Percentiles rank a stretch among this genome's conserved stretches.
Conservation (phyloP, 2,329 filamentous ascomycete genomes). For the Fusarium marasasianum region DNA sequence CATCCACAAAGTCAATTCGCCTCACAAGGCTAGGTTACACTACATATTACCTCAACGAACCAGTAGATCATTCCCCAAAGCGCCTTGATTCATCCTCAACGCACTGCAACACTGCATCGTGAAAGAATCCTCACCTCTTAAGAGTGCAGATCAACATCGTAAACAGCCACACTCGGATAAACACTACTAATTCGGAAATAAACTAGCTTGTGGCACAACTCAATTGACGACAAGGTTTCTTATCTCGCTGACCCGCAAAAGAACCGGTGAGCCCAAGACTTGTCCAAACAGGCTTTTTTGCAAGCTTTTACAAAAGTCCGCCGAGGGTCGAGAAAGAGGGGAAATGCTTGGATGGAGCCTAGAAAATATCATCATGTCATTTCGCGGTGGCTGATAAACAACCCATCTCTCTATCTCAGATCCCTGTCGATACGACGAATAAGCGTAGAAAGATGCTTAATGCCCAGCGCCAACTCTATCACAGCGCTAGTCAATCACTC, state of each 20-base stretch:
- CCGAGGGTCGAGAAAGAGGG: slow-evolving; percentile 1
- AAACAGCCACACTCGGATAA: slow-evolving; percentile 1
- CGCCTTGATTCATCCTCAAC: neutral
- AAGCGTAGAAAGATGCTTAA: slow-evolving; percentile 36
- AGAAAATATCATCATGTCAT: slow-evolving; percentile 6
- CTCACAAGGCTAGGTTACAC: slow-evolving; percentile 20
- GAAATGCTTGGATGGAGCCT: slow-evolving; percentile 1
- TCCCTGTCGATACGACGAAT: slow-evolving; percentile 22
- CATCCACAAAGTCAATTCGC: neutral
- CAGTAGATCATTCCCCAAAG: slow-evolving; percentile 15
- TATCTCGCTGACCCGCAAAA: slow-evolving; percentile 22
- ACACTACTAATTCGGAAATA: neutral
- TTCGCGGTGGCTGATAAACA: slow-evolving; percentile 3
- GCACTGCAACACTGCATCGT: slow-evolving; percentile 23
- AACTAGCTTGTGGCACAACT: slow-evolving; percentile 16
- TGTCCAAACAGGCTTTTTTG: neutral
- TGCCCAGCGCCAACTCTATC: neutral
- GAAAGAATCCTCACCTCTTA: neutral
- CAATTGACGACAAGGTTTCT: slow-evolving; percentile 12
- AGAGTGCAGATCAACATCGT: neutral
- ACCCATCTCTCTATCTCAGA: neutral
- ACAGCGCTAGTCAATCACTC: neutral
- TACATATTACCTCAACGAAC: neutral
- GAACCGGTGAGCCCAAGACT: slow-evolving; percentile 1
- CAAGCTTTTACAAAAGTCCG: neutral